Evolutionary conservation across 257 asterid genomes (phyloP).

Genomic region (Primulina tabacum): DNA sequence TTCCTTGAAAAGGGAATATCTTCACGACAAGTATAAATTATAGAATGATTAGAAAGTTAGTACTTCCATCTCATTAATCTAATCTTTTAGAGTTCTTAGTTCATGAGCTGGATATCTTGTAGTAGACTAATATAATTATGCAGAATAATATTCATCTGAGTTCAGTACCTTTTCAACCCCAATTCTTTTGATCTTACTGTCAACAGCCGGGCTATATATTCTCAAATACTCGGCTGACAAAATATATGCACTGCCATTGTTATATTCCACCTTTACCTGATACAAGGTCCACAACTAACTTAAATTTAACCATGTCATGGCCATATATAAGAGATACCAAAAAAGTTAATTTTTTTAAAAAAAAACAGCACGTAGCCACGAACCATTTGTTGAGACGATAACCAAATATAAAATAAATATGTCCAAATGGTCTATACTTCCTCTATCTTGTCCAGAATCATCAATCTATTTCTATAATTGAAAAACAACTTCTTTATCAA

Average conservation of each 20-base stretch:
- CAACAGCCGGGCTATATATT: slow-evolving; percentile 78
- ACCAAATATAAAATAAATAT: not conserved
- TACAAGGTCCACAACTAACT: slow-evolving; percentile 9
- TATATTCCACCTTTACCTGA: slow-evolving; percentile 77
- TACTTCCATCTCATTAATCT: not conserved
- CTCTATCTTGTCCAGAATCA: slow-evolving; percentile 11
- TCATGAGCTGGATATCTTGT: not conserved
- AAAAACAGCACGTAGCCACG: not conserved
- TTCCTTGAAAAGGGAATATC: not conserved
- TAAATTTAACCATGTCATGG: not conserved
- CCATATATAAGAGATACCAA: slow-evolving; percentile 2
- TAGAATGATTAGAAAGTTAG: not conserved
- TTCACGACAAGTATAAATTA: not conserved
- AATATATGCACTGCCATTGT: slow-evolving; percentile 42
- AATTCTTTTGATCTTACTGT: slow-evolving; percentile 68
- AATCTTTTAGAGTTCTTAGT: not conserved
- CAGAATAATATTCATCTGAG: not conserved
- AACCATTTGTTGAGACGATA: too few relatives aligned
- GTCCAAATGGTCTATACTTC: not conserved
- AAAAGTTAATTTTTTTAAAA: too few relatives aligned
- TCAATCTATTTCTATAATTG: not conserved
- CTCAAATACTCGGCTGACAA: slow-evolving; percentile 81
- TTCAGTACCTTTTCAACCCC: slow-evolving; percentile 72
- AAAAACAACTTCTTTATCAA: too few relatives aligned
- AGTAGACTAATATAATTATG: not conserved